Conservation (phyloP, 2,329 filamentous ascomycete genomes). For the Fusarium xyrophilum region DNA sequence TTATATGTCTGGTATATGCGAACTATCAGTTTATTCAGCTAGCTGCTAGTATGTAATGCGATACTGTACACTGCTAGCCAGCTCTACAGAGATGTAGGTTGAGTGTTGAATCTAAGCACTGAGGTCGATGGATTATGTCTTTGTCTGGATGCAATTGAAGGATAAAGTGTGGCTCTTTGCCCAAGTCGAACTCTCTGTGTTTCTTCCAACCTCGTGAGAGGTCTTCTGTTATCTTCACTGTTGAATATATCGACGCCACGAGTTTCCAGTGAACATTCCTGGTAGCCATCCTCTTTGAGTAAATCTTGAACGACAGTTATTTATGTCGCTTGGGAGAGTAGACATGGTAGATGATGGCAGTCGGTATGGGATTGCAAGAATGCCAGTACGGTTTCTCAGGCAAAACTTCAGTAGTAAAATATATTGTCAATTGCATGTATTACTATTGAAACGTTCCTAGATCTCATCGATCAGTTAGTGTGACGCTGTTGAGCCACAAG, state of each 20-base stretch:
- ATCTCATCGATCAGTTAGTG: too few relatives aligned
- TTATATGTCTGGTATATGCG: too few relatives aligned
- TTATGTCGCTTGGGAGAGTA: neutral
- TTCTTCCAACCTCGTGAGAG: neutral
- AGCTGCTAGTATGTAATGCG: too few relatives aligned
- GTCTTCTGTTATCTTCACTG: neutral
- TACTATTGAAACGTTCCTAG: accelerated
- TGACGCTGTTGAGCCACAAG: too few relatives aligned
- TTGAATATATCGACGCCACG: accelerated
- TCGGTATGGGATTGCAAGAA: neutral
- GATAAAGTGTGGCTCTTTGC: neutral
- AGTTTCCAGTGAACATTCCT: accelerated
- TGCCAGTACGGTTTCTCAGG: neutral
- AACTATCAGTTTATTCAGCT: too few relatives aligned
- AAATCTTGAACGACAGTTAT: neutral
- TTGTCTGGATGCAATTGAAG: neutral
- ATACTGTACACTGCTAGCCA: too few relatives aligned
- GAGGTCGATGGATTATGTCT: neutral
- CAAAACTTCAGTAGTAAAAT: neutral
- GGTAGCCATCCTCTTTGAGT: accelerated
- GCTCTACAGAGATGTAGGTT: too few relatives aligned
- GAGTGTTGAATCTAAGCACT: neutral
- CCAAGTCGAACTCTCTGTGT: neutral
- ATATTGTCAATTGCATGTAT: accelerated
- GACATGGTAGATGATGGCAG: neutral